Evolutionary conservation across 31 red algal genomes (phyloP).

Genomic region (Asparagopsis taxiformis): DNA sequence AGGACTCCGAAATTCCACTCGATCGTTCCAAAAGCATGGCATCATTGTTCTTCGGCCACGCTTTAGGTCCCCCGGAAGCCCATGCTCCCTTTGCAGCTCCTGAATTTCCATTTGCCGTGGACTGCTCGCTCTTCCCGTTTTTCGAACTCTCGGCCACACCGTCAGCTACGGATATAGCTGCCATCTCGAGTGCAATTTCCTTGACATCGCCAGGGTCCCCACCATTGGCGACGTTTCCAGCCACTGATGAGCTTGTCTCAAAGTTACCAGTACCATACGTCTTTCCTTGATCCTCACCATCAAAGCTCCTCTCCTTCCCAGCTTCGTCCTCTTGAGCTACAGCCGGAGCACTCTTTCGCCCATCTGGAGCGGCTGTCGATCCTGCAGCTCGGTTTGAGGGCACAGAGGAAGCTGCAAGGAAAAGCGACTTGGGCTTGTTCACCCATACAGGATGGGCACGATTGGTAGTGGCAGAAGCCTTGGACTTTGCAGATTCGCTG

Average conservation of each 20-base stretch:
- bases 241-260: neutral
- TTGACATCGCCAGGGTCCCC: no score
- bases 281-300: neutral
- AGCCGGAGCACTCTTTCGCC: slow-evolving; percentile 5
- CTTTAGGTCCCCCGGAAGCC: slow-evolving; percentile 20
- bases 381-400: neutral
- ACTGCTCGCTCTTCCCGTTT: neutral
- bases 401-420: slow-evolving; percentile 33
- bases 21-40: slow-evolving; percentile 1
- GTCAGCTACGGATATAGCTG: neutral
- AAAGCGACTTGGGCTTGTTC: slow-evolving; percentile 67
- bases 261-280: neutral
- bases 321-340: neutral
- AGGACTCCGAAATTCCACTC: slow-evolving; percentile 5
- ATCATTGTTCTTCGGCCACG: slow-evolving; percentile 11
- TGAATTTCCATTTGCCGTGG: slow-evolving; percentile 1
- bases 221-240: no score
- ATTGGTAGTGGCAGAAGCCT: slow-evolving; percentile 9
- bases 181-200: no score
- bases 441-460: slow-evolving; percentile 52
- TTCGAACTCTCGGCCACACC: neutral
- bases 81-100: slow-evolving; percentile 10
- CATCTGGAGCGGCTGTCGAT: neutral
- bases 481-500: neutral
- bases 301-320: neutral